Base-by-base conservation (phyloP, 192 early-diverging fungal species). In the Lunasporangiospora selenospora region DNA sequence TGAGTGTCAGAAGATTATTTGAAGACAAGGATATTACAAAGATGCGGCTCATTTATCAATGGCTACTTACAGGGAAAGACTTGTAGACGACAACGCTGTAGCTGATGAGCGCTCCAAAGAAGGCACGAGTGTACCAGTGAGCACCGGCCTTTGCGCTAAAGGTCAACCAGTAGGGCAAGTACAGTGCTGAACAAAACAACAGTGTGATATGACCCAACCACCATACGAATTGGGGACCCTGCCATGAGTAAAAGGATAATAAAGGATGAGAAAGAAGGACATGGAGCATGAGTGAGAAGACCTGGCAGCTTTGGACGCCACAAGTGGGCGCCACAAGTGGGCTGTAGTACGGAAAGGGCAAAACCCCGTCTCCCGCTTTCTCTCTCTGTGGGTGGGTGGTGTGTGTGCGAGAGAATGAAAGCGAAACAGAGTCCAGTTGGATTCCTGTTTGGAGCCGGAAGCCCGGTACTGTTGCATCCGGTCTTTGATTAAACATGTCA, bases 61-160 rank as follows among this genome's bases (percentile, higher is more conserved):
- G 59, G 23, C 5, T 15, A 83, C 85, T 85, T 81, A 91, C 89
- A 30, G 90, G 89, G 65, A 88, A 84, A 26, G 86, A 81, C 67
- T 91, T 92, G 76, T 88, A 90, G 53, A 92, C 77, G 39, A 94
- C 90, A 40, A 94, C 88, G 34, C 85, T 83, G 70, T 90, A 93
- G 41, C 82, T 85, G 23, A 91, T 32, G 18, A 90, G 52, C 7
- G 89, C 88, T 18, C 91, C 90, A 29, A 83, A 67, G 53, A 85
- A 89, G 12, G 87, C 88, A 50, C 80, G 81, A 9, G 69, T 58
- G 67, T 93, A 93, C 73, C 73, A 76, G 12, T 66, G 64, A 6
- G 75, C 37, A 23, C 69, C 47, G 2, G 67, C 58, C 46, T 65
- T 77, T 36, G 58, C 67, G 36, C 63, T 69, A 62, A 81, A 82